Conservation (phyloP, 2,329 filamentous ascomycete genomes). For the Aurifilum marmelostoma region DNA sequence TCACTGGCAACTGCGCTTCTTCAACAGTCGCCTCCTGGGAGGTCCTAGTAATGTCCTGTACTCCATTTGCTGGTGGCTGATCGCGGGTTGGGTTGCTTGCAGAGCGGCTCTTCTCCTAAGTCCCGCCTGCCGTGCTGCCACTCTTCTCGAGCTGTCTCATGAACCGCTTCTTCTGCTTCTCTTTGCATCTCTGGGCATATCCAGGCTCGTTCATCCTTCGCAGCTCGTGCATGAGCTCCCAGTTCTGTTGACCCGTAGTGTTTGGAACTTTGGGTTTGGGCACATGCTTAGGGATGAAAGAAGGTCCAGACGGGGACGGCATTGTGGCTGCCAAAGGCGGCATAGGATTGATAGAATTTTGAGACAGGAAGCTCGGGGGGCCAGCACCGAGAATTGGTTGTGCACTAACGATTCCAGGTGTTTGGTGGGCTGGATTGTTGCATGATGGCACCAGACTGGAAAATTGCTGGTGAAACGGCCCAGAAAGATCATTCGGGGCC, state of each 20-base stretch:
- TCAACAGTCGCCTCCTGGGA: neutral
- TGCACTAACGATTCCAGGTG: neutral
- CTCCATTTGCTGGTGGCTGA: neutral
- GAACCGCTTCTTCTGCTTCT: slow-evolving; percentile 29
- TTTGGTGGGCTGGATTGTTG: slow-evolving; percentile 25
- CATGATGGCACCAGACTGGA: slow-evolving; percentile 10
- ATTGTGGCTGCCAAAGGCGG: neutral
- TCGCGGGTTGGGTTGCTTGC: neutral
- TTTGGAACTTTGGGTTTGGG: slow-evolving; percentile 29
- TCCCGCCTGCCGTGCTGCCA: neutral
- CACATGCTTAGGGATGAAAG: slow-evolving; percentile 25
- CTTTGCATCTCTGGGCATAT: slow-evolving; percentile 28
- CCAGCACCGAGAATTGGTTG: neutral
- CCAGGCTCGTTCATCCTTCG: slow-evolving; percentile 28
- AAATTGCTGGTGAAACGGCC: slow-evolving; percentile 23
- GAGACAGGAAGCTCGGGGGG: neutral
- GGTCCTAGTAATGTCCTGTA: neutral
- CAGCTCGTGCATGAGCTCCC: slow-evolving; percentile 29
- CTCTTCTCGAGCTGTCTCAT: slow-evolving; percentile 23
- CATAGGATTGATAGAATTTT: neutral
- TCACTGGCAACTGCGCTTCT: neutral
- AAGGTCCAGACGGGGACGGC: slow-evolving; percentile 5
- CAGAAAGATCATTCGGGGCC: neutral
- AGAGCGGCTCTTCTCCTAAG: slow-evolving; percentile 18
- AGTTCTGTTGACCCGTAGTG: slow-evolving; percentile 29